Percentiles rank a stretch among this genome's conserved stretches.
Conservation (phyloP, 2,329 filamentous ascomycete species). For the Amesomyces nigricolor region DNA sequence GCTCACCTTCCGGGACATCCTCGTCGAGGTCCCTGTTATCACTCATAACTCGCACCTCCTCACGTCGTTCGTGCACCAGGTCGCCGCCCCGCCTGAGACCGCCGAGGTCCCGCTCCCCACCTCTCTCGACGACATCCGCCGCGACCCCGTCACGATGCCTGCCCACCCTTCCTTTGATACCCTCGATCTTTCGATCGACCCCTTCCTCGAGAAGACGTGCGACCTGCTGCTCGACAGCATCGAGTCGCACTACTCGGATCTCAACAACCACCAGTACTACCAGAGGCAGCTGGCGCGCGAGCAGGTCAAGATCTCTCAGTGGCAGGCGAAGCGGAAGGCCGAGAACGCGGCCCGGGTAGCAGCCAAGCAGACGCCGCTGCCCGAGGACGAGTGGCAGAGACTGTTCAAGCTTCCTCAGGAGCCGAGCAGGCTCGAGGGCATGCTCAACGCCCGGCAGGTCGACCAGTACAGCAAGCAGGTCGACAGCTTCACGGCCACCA, state of each 20-base stretch:
- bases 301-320: conserved; percentile 92
- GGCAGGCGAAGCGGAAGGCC: conserved; percentile 94
- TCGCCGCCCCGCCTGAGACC: conserved; percentile 61
- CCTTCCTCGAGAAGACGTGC: conserved; percentile 96
- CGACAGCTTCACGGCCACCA: conserved; percentile 87
- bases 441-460: conserved; percentile 92
- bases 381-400: conserved; percentile 97
- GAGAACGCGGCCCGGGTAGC: conserved; percentile 83
- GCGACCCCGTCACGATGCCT: conserved; percentile 56
- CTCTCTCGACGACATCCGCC: conserved; percentile 71
- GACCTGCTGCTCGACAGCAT: conserved; percentile 94
- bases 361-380: conserved; percentile 81
- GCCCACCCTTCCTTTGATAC: conserved; percentile 84
- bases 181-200: conserved; percentile 90
- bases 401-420: conserved; percentile 97
- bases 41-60: conserved; percentile 97
- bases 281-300: conserved; percentile 89
- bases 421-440: conserved; percentile 84
- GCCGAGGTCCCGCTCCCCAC: conserved; percentile 68
- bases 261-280: conserved; percentile 98
- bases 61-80: conserved; percentile 89
- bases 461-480: conserved; percentile 98
- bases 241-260: conserved; percentile 95
- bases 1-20: conserved; percentile 87
- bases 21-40: conserved; percentile 80